Base-by-base conservation (phyloP, 179 eudicot species). In the Nepenthes alata region DNA sequence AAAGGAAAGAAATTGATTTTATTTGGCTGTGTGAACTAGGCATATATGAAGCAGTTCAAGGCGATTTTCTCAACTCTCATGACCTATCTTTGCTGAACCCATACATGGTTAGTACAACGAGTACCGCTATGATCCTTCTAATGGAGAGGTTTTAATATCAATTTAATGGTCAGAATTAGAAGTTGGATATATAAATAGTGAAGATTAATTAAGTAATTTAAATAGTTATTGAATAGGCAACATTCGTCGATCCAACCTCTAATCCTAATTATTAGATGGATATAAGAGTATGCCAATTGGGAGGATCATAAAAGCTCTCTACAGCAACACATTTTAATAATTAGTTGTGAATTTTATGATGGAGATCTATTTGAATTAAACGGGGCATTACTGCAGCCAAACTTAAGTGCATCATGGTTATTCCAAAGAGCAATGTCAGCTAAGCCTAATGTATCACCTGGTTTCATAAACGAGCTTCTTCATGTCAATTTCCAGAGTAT, bases 401-500 rank as follows among this genome's bases (percentile, higher is more conserved):
- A 93, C 61, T 72, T 93, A 47, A 93, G 98, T 65, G 81, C 98
- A 11, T 87, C 98, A 3, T 93, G 98, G 98, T 71, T 93, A 70
- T 93, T 93, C 66, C 98, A 93, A 90, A 78, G 91, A 78, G 97
- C 98, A 70, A 93, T 93, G 98, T 93, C 95, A 44, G 94, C 97
- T 41, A 86, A 84, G 48, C 67, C 88, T 44, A 75, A 78, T 63
- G 94, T 93, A 54, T 71, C 94, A 35, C 84, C 93, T 48, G 82
- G 88, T 70, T 93, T 93, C 78, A 85, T 89, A 75, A 93, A 78
- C 53, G 89, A 90, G 52, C 90, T 93, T 63, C 86, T 93, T 55
- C 76, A 72, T 67, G 82, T 56, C 71, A 93, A 93, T 77, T 93
- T 93, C 68, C 79, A 49, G 70, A 80, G 97, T 54, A 93, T 93